Evolutionary conservation across 345 rosid species (phyloP), one percentile per base, ranked within the genome.

Genomic region (Sisymbrium altissimum): DNA sequence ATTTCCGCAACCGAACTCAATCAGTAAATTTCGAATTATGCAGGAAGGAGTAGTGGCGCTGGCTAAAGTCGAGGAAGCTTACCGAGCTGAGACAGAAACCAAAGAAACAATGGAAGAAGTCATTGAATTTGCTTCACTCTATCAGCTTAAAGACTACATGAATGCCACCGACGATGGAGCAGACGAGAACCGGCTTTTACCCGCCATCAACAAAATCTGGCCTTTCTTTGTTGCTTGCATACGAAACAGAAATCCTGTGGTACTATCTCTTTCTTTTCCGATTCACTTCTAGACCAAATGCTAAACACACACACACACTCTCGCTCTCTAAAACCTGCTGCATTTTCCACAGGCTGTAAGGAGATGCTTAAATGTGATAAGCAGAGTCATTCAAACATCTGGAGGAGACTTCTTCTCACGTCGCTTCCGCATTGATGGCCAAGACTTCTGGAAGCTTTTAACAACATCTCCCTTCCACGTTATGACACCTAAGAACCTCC

Each of bases 371-470:
- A 75, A 79, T 21, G 93, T 79, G 64, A 80, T 94, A 52, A 78
- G 78, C 83, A 83, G 62, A 21, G 79, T 82, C 11, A 85, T 94
- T 55, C 87, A 84, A 72, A 83, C 82, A 65, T 88, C 93, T 3
- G 96, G 97, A 67, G 97, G 98, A 65, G 98, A 94, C 81, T 94
- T 94, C 85, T 94, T 94, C 82, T 70, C 93, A 36, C 92, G 97
- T 32, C 93, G 97, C 23, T 89, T 94, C 81, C 93, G 82, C 55
- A 80, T 76, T 0, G 93, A 94, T 44, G 97, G 97, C 0, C 62
- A 60, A 1, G 87, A 86, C 68, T 91, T 91, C 78, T 89, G 98
- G 98, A 92, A 84, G 81, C 92, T 91, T 68, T 79, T 91, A 44
- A 79, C 85, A 29, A 66, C 90, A 33, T 87, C 97, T 0, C 92